These are phyloP conservation scores for Sporothrix sp. DNA, from an alignment of 2,329 filamentous ascomycete genomes.

Conservation along the genomic window DNA sequence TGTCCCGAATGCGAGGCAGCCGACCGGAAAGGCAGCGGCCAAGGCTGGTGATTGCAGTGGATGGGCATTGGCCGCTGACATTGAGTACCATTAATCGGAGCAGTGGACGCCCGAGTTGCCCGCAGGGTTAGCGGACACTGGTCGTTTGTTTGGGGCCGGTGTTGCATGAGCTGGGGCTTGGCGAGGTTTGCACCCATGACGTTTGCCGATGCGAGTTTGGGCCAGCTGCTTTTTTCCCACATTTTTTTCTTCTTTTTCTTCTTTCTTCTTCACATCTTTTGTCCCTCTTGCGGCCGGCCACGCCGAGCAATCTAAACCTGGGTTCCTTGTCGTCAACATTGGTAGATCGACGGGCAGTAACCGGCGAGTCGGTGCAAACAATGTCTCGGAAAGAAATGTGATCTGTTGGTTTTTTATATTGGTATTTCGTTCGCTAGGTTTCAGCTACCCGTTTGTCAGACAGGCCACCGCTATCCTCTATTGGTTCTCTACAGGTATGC, in stretches of 20 bases:
- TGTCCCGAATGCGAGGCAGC: conserved; percentile 38
- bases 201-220: neutral
- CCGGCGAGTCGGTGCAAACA: conserved; percentile 2
- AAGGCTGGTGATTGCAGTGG: neutral
- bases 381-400: neutral
- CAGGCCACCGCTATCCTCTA: no score
- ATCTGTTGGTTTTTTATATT: neutral
- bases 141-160: no score
- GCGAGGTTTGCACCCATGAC: conserved; percentile 7
- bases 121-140: no score
- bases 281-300: no score
- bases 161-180: conserved; percentile 18
- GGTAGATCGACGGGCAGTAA: neutral
- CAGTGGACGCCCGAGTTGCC: no score
- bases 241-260: neutral
- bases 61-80: no score
- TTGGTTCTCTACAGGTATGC: no score
- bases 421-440: neutral
- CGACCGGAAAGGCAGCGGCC: neutral
- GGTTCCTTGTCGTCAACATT: no score
- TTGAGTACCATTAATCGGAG: no score
- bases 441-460: no score
- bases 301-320: no score
- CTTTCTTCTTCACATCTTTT: neutral
- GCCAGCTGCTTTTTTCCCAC: neutral